Conservation (phyloP, 2,329 filamentous ascomycete genomes). For the Aulographum hederae region DNA sequence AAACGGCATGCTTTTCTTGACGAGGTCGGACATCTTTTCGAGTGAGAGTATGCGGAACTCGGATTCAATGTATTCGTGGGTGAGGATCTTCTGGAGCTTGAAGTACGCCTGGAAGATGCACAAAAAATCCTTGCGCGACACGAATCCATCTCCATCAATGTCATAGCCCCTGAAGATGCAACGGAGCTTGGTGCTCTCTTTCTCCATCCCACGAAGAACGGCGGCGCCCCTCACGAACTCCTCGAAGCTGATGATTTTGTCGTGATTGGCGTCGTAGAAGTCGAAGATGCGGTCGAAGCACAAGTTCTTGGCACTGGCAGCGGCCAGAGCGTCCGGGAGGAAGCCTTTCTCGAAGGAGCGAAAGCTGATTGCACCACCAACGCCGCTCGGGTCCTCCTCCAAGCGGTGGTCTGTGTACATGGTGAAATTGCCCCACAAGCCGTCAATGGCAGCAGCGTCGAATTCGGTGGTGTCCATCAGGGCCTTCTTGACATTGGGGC, state of each 20-base stretch:
- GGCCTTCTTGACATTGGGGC: slow-evolving; percentile 46
- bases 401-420: slow-evolving; percentile 66
- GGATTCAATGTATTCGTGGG: neutral
- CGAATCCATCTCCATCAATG: slow-evolving; percentile 5
- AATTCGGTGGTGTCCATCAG: slow-evolving; percentile 30
- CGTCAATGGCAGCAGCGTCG: slow-evolving; percentile 75
- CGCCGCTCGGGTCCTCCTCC: slow-evolving; percentile 58
- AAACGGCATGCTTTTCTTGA: neutral
- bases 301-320: slow-evolving; percentile 64
- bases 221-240: slow-evolving; percentile 47
- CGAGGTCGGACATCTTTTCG: neutral
- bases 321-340: slow-evolving; percentile 53
- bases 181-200: neutral
- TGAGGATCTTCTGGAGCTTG: slow-evolving; percentile 60
- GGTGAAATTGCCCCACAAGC: slow-evolving; percentile 91
- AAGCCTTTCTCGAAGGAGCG: slow-evolving; percentile 86
- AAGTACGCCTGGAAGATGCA: slow-evolving; percentile 86
- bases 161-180: slow-evolving; percentile 5
- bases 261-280: slow-evolving; percentile 83
- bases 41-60: slow-evolving; percentile 28
- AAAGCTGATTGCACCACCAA: slow-evolving; percentile 73
- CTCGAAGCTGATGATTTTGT: slow-evolving; percentile 77
- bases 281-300: slow-evolving; percentile 94
- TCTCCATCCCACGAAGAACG: neutral
- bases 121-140: slow-evolving; percentile 5